Conservation (phyloP, 768 basidiomycete genomes). For the Piloderma croceum region DNA sequence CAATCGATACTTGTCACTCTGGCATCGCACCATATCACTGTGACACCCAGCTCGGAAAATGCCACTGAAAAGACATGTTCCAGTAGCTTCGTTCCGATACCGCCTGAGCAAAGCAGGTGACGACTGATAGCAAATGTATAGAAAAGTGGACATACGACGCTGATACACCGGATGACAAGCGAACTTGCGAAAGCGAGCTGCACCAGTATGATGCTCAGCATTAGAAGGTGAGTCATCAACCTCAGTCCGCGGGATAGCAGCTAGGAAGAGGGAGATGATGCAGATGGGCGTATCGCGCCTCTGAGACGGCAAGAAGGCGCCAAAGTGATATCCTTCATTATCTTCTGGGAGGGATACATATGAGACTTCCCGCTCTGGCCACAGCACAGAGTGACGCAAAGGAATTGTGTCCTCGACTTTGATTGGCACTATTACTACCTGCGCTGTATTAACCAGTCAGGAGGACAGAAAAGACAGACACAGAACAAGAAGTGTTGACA, state of each 20-base stretch:
- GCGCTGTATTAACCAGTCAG: too few relatives aligned
- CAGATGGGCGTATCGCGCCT: slow-evolving; percentile 38
- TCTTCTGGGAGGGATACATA: slow-evolving; percentile 52
- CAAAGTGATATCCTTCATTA: slow-evolving; percentile 44
- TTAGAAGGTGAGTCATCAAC: slow-evolving; percentile 9
- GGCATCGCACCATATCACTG: slow-evolving; percentile 55
- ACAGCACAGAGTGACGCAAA: slow-evolving; percentile 53
- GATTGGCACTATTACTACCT: too few relatives aligned
- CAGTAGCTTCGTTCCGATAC: slow-evolving; percentile 49
- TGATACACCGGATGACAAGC: slow-evolving; percentile 49
- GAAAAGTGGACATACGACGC: too few relatives aligned
- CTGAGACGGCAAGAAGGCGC: slow-evolving; percentile 43
- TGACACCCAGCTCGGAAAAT: slow-evolving; percentile 34
- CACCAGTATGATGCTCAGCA: slow-evolving; percentile 1
- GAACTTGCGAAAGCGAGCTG: slow-evolving; percentile 56
- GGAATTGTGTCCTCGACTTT: slow-evolving; percentile 38
- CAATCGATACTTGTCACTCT: slow-evolving; percentile 38
- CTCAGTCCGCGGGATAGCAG: slow-evolving; percentile 33
- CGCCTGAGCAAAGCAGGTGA: too few relatives aligned
- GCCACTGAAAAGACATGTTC: slow-evolving; percentile 34
- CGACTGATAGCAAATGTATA: too few relatives aligned
- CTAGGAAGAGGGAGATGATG: slow-evolving; percentile 53
- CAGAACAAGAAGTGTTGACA: too few relatives aligned
- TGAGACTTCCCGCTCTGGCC: slow-evolving; percentile 46
- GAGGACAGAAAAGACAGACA: too few relatives aligned